Base-by-base conservation (phyloP, 768 basidiomycete species). In the Suillus sp. region DNA sequence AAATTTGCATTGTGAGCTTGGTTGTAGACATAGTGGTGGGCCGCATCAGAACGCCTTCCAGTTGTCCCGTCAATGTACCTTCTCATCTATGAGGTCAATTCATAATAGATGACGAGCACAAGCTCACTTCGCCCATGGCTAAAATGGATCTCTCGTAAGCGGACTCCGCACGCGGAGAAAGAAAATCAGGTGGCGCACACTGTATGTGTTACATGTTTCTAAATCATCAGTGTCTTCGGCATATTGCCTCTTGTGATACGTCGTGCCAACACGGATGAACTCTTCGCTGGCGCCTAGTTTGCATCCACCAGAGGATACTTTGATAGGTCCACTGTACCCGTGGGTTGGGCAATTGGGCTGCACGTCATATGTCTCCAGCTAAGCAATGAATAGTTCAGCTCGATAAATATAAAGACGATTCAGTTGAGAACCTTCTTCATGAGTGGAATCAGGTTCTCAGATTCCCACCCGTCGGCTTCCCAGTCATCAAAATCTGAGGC, bases 21-120 rank as follows among this genome's bases (percentile, higher is more conserved):
- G 14, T 75, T 74, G 55, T 80, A 82, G 2, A 82, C 55, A 61
- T 76, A 77, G 54, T 71, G 37, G 20, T 80, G 81, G n/a, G 73
- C 72, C 14, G 71, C 56, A 53, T 76, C 75, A 1, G 59, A 74
- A 4, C 75, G 76, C 25, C 53, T 69, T 40, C 75, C 75, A 1
- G 80, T 84, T 20, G 73, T 70, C 2, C 68, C 72, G 63, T 84
- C 77, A 20, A 90, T 77, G 68, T 84, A 90, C 67, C 88, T 91
- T 27, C 1, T 59, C 59, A 35, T 18, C 40, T 4, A 4, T 32
- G 22, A 51, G 35, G 6, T 58, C n/a, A 25, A 43, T 3, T 27
- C 9, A 22, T 14, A 35, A 25, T 20, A 8, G 34, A n/a, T 4
- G 27, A n/a, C 18, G 14, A 18, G n/a, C 4, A 43, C n/a, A 38